These are phyloP conservation scores for Takakia lepidozioides DNA, from an alignment of 225 moss, liverwort and hornwort species.

Conservation along the genomic window DNA sequence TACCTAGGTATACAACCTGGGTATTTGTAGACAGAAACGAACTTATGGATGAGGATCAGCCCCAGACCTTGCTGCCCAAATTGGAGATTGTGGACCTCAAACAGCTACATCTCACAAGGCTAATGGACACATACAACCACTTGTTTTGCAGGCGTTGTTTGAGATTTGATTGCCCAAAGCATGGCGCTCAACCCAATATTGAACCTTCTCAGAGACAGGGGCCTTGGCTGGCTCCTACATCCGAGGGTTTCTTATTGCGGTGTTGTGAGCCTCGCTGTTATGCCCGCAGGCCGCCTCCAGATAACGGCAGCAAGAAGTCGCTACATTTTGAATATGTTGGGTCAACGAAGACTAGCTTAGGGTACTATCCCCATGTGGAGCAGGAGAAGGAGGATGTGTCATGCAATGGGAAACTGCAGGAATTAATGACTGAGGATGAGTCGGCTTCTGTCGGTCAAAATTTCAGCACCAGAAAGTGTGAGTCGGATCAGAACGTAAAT, in stretches of 20 bases:
- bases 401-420: too few species aligned
- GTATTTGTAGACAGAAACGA: slow-evolving; percentile 5
- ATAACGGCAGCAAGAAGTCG: too few species aligned
- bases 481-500: too few species aligned
- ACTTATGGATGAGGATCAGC: slow-evolving; percentile 2
- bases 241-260: not conserved
- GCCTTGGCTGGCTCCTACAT: slow-evolving; percentile 1
- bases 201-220: slow-evolving; percentile 7
- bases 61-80: not conserved
- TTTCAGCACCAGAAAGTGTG: too few species aligned
- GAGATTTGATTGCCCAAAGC: slow-evolving; percentile 22
- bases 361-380: too few species aligned
- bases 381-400: too few species aligned
- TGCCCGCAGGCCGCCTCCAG: too few species aligned
- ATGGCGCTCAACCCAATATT: slow-evolving; percentile 9
- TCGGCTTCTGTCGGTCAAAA: too few species aligned
- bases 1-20: slow-evolving; percentile 9
- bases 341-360: too few species aligned
- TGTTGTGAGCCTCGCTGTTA: slow-evolving; percentile 2
- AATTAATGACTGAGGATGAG: too few species aligned
- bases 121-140: slow-evolving; percentile 20
- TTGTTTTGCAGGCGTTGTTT: slow-evolving; percentile 34
- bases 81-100: not conserved
- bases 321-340: too few species aligned
- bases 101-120: not conserved